Conservation (phyloP, 106 monocot species). For the Hemerocallis citrina region DNA sequence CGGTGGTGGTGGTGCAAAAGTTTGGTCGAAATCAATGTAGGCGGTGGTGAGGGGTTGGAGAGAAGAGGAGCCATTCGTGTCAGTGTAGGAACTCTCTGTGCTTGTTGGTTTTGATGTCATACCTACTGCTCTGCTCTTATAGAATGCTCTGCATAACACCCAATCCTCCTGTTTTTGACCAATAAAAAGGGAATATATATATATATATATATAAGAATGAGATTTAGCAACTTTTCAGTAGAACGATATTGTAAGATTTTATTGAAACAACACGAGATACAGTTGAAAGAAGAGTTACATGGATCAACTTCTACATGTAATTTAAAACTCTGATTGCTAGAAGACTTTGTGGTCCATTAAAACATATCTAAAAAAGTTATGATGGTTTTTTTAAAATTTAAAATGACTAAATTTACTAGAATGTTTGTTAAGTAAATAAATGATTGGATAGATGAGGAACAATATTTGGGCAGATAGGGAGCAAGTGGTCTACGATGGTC, state of each 20-base stretch:
- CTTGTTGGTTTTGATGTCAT: conserved; percentile 13
- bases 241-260: neutral
- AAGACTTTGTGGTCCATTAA: neutral
- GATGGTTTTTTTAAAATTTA: neutral
- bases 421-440: neutral
- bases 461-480: conserved; percentile 7
- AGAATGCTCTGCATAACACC: conserved; percentile 82
- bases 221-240: neutral
- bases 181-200: neutral
- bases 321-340: neutral
- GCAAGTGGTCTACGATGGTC: neutral
- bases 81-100: conserved; percentile 7
- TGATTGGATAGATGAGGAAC: too few species aligned
- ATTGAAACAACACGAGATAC: neutral
- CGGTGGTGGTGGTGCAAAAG: neutral
- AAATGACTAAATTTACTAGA: neutral
- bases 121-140: conserved; percentile 39
- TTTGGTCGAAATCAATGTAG: conserved; percentile 14
- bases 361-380: neutral
- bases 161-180: conserved; percentile 63
- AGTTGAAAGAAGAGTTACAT: neutral
- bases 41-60: conserved; percentile 54
- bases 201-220: neutral
- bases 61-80: conserved; percentile 33
- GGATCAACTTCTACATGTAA: neutral